Evolutionary conservation across 176 grass and related monocot genomes (phyloP), one percentile per base, ranked within the genome.

Genomic region (Elymus sibiricus): DNA sequence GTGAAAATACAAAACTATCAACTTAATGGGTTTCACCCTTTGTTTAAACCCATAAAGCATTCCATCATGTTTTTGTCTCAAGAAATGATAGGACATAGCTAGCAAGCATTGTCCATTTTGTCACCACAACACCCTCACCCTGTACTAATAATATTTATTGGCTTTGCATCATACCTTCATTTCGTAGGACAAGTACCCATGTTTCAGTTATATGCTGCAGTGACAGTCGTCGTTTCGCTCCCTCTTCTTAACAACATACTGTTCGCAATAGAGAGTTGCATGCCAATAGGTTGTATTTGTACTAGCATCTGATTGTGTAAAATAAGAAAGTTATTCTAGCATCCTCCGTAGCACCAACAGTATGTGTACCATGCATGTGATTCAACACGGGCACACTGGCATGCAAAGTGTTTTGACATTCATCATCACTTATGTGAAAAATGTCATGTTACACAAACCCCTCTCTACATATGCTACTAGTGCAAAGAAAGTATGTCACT

Each of bases 371-470:
- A 61, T 74, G 16, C 79, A 26, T 31, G 28, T 5, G 42, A 38
- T 80, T 61, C 24, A 43, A 56, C 69, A 31, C 1, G 53, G 24
- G 73, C 53, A 83, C 11, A 49, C 55, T 22, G 53, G 27, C 19
- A 76, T 69, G 47, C 28, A 68, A 42, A 9, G 22, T 44, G 34
- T 53, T 44, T 74, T 75, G 13, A 19, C 67, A 80, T 25, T 79
- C 79, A 84, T 40, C 44, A 89, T 32, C 80, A 37, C 35, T 60
- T 53, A 11, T 6, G 28, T 70, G 11, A 83, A 83, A 43, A 72
- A 62, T 66, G 21, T 31, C 74, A 51, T 15, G 3, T 46, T 56
- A 68, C 56, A 19, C 51, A 22, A 25, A 78, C 6, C 27, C 5
- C 6, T 4, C 19, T 78, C 9, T 40, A 38, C 15, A 74, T 77